Evolutionary conservation across 169 alveolate genomes (phyloP).

Genomic region (Plasmodium vinckei): DNA sequence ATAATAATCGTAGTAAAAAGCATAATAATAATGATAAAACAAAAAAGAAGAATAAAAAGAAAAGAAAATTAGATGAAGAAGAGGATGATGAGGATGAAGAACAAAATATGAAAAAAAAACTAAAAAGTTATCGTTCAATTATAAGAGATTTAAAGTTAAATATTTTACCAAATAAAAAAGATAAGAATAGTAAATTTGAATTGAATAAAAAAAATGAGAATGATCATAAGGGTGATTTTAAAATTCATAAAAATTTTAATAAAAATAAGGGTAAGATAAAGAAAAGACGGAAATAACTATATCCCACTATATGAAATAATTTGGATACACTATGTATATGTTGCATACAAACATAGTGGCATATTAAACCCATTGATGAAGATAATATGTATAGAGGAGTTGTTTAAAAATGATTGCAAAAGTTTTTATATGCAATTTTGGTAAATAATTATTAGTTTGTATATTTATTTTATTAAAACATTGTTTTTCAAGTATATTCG

Average conservation of each 20-base stretch:
- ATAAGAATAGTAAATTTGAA: not conserved
- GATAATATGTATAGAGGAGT: no score
- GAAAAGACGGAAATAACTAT: not conserved
- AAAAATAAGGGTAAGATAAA: slow-evolving; percentile 2
- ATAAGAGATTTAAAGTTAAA: slow-evolving; percentile 62
- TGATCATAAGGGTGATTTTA: not conserved
- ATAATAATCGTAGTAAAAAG: slow-evolving; percentile 45
- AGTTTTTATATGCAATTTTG: no score
- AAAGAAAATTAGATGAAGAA: slow-evolving; percentile 1
- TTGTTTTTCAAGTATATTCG: no score
- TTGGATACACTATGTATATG: no score
- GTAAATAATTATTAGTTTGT: no score
- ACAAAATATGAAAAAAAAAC: slow-evolving; percentile 28
- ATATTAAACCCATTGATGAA: no score
- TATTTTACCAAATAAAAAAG: slow-evolving; percentile 16
- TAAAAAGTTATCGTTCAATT: slow-evolving; percentile 45
- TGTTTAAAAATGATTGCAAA: no score
- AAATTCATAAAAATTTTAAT: slow-evolving; percentile 1
- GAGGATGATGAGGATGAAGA: slow-evolving; percentile 16
- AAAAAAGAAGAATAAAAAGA: not conserved
- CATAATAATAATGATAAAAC: slow-evolving; percentile 3
- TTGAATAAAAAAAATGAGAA: not conserved
- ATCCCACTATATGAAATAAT: not conserved
- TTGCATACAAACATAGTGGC: no score
- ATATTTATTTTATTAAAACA: no score